Base-by-base conservation (phyloP, 2,329 filamentous ascomycete species). In the Fusarium redolens region DNA sequence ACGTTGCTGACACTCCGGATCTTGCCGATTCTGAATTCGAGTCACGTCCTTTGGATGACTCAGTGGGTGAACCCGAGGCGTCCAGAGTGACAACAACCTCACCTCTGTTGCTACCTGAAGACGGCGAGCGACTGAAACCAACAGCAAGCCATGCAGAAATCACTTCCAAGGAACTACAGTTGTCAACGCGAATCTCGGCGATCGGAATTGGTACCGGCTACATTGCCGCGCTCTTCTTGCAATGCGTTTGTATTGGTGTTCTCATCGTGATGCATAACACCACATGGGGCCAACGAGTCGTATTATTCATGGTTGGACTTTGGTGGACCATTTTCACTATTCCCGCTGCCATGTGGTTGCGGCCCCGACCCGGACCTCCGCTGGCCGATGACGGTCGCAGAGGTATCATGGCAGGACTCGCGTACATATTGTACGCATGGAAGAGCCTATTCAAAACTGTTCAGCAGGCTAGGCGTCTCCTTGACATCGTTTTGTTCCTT, bases 271-370 rank as follows among this genome's bases (percentile, higher is more conserved):
- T 93, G 79, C 88, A 90, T 41, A 95, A 94, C 68, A 93, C 93
- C 7, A 95, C 92, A 0, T 95, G 95, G 85, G 93, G 94, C 0
- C 91, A 98, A 50, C 91, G 95, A 7, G 86, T 98, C 7, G 96
- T 96, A 0, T 87, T 99, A 14, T 95, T 97, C 81, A 83, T 95
- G 64, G 91, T 98, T 59, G 96, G 96, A 38, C 81, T 90, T 33
- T 99, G 96, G 96, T 99, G 96, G 96, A 90, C 95, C 48, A 66
- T 93, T 38, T 98, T 99, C 80, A 97, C 94, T 7, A 90, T 98
- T 61, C 96, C 96, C 0, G 91, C 94, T 1, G 94, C 93, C 4
- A 82, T 97, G 76, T 98, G 95, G 92, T 86, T 99, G 35, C 91
- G 96, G 44, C 91, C 95, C 7, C 90, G 96, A 57, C 96, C 96